Base-by-base conservation (phyloP, 2,329 filamentous ascomycete species). In the Colletotrichum sp. region DNA sequence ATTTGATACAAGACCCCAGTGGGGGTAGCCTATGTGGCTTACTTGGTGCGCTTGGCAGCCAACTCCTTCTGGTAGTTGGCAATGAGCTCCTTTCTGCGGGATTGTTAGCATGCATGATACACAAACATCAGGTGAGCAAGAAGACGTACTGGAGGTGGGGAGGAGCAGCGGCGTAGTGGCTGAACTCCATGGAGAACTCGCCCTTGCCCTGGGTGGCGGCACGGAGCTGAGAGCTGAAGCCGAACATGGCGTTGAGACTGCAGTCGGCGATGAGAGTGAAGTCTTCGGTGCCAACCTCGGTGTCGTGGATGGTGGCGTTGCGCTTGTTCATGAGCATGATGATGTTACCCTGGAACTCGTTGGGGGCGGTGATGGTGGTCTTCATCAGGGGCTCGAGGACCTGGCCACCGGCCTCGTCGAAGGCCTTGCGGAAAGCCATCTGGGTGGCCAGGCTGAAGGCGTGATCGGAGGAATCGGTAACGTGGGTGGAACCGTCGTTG, bases 131-230 rank as follows among this genome's bases (percentile, higher is more conserved):
- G 8, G 8, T 52, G 16, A 34, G 13, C 7, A 9, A 13, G 27
- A 12, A 70, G 60, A 91, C 93, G 83, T 93, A 94, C 94, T 99
- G 97, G 84, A 98, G 84, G 83, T 98, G 96, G 80, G 92, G 92
- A 65, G 96, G 94, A 75, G 97, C 95, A 67, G 95, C 90, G 68
- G 94, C 93, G 82, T 99, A 99, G 87, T 98, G 97, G 85, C 94
- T 97, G 82, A 99, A 99, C 87, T 99, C 97, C 97, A 99, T 98
- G 81, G 91, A 94, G 83, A 98, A 99, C 88, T 99, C 97, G 81
- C 97, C 97, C 90, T 99, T 99, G 77, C 97, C 97, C 88, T 99
- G 97, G 3, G 96, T 98, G 27, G 96, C 95, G 16, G 97, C 97
- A 80, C 97, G 92, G 79, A 99, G 87, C 86, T 98, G 95, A 56